Conservation (phyloP, 1,139 yeast genomes). For the Geotrichum histeridarum region DNA sequence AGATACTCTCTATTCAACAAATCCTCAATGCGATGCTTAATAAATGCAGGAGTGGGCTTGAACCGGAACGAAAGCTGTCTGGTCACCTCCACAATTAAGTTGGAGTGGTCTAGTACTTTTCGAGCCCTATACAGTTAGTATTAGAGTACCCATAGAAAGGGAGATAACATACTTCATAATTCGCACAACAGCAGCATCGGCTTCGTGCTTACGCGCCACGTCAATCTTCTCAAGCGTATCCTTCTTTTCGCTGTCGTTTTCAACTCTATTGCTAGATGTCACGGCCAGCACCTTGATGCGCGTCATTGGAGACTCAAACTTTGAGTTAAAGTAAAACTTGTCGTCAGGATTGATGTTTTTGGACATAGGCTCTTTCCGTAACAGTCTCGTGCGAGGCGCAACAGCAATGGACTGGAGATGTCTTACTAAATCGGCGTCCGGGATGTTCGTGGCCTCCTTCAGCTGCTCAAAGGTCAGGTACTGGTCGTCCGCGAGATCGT, state of each 20-base stretch:
- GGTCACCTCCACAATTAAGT: slow-evolving; percentile 61
- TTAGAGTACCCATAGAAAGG: background rate
- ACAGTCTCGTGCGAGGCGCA: slow-evolving; percentile 72
- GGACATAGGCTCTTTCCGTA: slow-evolving; percentile 66
- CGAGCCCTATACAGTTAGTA: slow-evolving; percentile 36
- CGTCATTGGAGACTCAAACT: slow-evolving; percentile 64
- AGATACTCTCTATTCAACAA: slow-evolving; percentile 80
- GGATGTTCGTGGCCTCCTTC: slow-evolving; percentile 61
- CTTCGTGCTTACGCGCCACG: slow-evolving; percentile 52
- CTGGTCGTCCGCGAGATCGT: slow-evolving; percentile 48
- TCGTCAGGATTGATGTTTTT: slow-evolving; percentile 65
- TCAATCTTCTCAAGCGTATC: slow-evolving; percentile 42
- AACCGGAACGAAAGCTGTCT: slow-evolving; percentile 61
- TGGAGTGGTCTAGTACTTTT: slow-evolving; percentile 56
- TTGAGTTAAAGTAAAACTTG: slow-evolving; percentile 60
- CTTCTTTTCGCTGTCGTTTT: slow-evolving; percentile 41
- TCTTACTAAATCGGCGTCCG: slow-evolving; percentile 64
- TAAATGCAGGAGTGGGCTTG: slow-evolving; percentile 59
- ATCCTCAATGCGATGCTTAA: slow-evolving; percentile 75
- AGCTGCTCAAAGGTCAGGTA: slow-evolving; percentile 59
- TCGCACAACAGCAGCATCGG: slow-evolving; percentile 86
- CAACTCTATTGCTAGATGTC: slow-evolving; percentile 40
- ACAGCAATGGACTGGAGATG: slow-evolving; percentile 81
- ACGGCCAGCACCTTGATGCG: slow-evolving; percentile 79
- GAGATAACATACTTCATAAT: slow-evolving; percentile 55